Evolutionary conservation across 371 early-diverging fungal genomes (phyloP).

Genomic region (Zychaea mexicana): DNA sequence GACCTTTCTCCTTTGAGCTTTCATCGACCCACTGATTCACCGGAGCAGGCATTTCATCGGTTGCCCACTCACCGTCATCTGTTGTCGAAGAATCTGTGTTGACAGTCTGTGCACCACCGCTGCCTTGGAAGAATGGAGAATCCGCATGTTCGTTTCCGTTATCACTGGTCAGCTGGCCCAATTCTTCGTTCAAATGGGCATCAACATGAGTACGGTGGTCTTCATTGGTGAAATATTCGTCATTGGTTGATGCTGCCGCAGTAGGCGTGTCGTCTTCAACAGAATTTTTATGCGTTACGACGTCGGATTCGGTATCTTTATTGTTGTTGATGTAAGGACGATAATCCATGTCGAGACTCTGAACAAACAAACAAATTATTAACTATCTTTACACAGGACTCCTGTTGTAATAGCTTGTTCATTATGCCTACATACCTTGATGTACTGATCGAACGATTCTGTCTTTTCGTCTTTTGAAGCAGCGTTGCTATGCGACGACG

Average conservation of each 20-base stretch:
- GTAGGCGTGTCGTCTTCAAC: neutral
- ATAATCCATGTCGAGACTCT: slow-evolving; percentile 20
- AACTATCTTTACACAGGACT: too few relatives aligned
- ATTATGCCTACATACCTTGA: too few relatives aligned
- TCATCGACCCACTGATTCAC: slow-evolving; percentile 8
- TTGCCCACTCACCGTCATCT: neutral
- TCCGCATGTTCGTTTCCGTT: neutral
- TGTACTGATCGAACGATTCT: neutral
- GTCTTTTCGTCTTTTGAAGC: neutral
- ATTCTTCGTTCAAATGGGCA: slow-evolving; percentile 5
- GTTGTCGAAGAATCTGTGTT: neutral
- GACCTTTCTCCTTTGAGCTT: slow-evolving; percentile 8
- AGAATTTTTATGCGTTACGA: slow-evolving; percentile 36
- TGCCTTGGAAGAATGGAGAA: slow-evolving; percentile 5
- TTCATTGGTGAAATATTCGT: slow-evolving; percentile 10
- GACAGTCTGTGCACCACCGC: neutral
- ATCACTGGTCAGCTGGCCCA: slow-evolving; percentile 19
- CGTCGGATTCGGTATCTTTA: slow-evolving; percentile 16
- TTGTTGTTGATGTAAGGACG: slow-evolving; percentile 31
- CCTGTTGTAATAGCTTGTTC: too few relatives aligned
- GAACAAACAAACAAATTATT: neutral
- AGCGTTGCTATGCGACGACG: neutral
- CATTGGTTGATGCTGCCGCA: neutral
- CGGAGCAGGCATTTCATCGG: slow-evolving; percentile 10
- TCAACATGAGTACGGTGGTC: slow-evolving; percentile 8